Evolutionary conservation across 371 early-diverging fungal genomes (phyloP).

Genomic region (Enterospora canceri): DNA sequence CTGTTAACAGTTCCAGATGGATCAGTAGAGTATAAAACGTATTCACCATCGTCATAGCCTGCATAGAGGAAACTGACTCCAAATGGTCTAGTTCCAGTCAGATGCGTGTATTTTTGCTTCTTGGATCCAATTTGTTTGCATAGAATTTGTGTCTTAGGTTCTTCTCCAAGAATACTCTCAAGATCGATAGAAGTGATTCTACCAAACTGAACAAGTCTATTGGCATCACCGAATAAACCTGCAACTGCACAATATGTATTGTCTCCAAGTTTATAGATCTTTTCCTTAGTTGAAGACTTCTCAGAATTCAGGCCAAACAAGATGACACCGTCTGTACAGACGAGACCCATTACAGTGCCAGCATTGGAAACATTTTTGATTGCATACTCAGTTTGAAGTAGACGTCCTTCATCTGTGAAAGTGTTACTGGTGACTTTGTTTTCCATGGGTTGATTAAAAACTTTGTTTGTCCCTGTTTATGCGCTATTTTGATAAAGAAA

Average conservation of each 20-base stretch:
- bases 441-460: neutral
- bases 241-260: constrained; percentile 85
- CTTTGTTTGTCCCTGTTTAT: neutral
- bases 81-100: constrained; percentile 90
- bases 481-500: constrained; percentile 17
- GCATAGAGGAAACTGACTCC: constrained; percentile 92
- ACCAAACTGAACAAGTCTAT: constrained; percentile 76
- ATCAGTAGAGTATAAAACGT: constrained; percentile 89
- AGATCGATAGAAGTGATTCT: constrained; percentile 75
- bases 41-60: constrained; percentile 74
- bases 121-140: constrained; percentile 78
- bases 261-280: constrained; percentile 68
- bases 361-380: constrained; percentile 96
- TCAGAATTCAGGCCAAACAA: constrained; percentile 77
- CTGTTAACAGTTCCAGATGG: constrained; percentile 93
- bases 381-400: constrained; percentile 97
- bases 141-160: constrained; percentile 77
- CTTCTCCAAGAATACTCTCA: constrained; percentile 68
- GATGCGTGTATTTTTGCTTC: constrained; percentile 94
- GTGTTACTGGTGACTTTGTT: constrained; percentile 23
- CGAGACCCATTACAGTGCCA: constrained; percentile 79
- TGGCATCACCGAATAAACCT: constrained; percentile 89
- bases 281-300: constrained; percentile 61
- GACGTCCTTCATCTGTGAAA: constrained; percentile 65
- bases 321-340: constrained; percentile 75